Evolutionary conservation across 2,329 filamentous ascomycete genomes (phyloP), one percentile per base, ranked within the genome.

Genomic region (Tetracladium maxilliforme): DNA sequence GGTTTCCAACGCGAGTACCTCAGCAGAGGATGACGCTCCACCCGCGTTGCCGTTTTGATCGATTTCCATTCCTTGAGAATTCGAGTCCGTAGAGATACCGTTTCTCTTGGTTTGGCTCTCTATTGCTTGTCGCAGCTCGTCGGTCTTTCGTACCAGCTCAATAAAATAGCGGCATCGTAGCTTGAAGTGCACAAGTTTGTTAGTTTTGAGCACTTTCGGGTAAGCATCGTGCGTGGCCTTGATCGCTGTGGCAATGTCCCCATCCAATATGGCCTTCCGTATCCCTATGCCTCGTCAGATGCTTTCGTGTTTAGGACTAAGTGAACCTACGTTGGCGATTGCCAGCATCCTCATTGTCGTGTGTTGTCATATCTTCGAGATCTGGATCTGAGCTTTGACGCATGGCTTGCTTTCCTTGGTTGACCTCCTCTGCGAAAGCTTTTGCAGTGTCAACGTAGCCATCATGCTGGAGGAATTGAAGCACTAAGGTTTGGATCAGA

Each of bases 361-460:
- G 72, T 5, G 80, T 64, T 40, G 73, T 73, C 33, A 79, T 63
- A 23, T 58, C 69, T 40, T 56, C 60, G 32, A 69, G 53, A n/a
- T 56, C 48, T 16, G 58, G 46, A 23, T 49, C 48, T 19, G 66
- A 51, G 28, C 70, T 66, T 21, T 69, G 59, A 33, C 65, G 67
- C 28, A 93, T 52, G 7, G 79, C 72, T 39, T 67, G 58, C 39
- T 79, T 76, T 45, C 93, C 81, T 10, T 65, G 56, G 27, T 70
- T 65, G 14, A 92, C 71, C 42, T 95, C 87, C 38, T 77, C 64
- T 4, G 80, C 73, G 57, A 98, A 95, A 1, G 82, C 83, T 34
- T 75, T 70, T 7, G 86, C 86, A 1, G 87, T 93, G 37, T 94
- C 87, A 6, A 94, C 77, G 38, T 94, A 95, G 30, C 90, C 90